Conservation (phyloP, 495 filamentous ascomycete species). For the Neurospora sp. region DNA sequence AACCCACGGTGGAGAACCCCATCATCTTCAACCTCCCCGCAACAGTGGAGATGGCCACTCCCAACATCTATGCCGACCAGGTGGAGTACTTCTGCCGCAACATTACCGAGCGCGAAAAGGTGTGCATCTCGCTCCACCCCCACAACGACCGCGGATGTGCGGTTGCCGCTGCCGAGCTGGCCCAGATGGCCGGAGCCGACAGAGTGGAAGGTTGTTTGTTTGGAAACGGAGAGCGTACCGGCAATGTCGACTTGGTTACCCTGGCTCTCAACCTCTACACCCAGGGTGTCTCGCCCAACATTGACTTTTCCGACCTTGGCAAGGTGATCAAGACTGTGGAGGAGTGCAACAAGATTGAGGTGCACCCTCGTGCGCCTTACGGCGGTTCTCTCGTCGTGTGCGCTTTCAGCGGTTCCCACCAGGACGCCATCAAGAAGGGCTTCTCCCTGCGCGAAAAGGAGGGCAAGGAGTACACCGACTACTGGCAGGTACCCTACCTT, state of each 20-base stretch:
- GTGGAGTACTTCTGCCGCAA: constrained; percentile 89
- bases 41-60: constrained; percentile 92
- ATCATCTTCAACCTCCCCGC: constrained; percentile 98
- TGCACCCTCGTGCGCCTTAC: constrained; percentile 82
- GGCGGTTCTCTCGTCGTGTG: constrained; percentile 82
- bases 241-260: constrained; percentile 93
- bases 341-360: constrained; percentile 87
- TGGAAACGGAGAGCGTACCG: constrained; percentile 91
- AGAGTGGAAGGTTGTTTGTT: constrained; percentile 92
- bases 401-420: constrained; percentile 85
- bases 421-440: constrained; percentile 98
- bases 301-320: constrained; percentile 89
- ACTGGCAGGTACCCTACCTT: constrained; percentile 74
- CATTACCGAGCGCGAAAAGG: constrained; percentile 71
- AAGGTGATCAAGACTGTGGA: constrained; percentile 84
- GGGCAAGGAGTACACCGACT: constrained; percentile 47
- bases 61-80: constrained; percentile 94
- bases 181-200: constrained; percentile 95
- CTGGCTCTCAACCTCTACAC: constrained; percentile 94
- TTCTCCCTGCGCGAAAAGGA: constrained; percentile 61
- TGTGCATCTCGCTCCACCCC: constrained; percentile 77
- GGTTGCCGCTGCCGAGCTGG: constrained; percentile 76
- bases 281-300: constrained; percentile 77
- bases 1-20: constrained; percentile 64
- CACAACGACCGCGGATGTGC: constrained; percentile 93